Evolutionary conservation across 768 basidiomycete genomes (phyloP).

Genomic region (Rhodotorula sphaerocarpa): DNA sequence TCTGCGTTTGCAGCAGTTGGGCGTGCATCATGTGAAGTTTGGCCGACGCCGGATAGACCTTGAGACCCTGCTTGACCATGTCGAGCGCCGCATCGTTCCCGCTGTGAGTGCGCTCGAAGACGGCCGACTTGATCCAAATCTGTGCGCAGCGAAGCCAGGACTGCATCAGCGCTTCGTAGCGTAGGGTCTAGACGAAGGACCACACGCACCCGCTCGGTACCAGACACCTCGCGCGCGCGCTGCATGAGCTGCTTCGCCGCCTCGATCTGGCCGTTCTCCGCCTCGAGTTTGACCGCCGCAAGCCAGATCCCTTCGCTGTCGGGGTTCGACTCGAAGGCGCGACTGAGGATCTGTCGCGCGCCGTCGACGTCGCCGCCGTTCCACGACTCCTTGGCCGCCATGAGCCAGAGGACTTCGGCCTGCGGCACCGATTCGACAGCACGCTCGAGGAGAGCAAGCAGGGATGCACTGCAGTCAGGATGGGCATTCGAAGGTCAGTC

Average conservation of each 20-base stretch:
- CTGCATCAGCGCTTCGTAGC: slow-evolving; percentile 3
- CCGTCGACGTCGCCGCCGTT: slow-evolving; percentile 74
- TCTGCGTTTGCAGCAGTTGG: slow-evolving; percentile 54
- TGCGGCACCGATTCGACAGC: slow-evolving; percentile 88
- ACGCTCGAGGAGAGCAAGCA: slow-evolving; percentile 69
- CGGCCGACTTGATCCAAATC: slow-evolving; percentile 99
- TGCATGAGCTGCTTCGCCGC: slow-evolving; percentile 79
- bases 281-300: slow-evolving; percentile 92
- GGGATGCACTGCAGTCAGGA: slow-evolving; percentile 62
- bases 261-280: slow-evolving; percentile 82
- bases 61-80: slow-evolving; percentile 64
- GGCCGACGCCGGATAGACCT: slow-evolving; percentile 76
- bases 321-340: slow-evolving; percentile 86
- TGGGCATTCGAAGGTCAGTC: not conserved
- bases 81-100: slow-evolving; percentile 63
- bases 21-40: slow-evolving; percentile 98
- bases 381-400: slow-evolving; percentile 98
- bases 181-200: not conserved
- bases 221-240: slow-evolving; percentile 80
- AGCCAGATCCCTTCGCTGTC: slow-evolving; percentile 98
- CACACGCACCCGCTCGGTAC: slow-evolving; percentile 69
- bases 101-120: slow-evolving; percentile 85
- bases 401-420: slow-evolving; percentile 93
- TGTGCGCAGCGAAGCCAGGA: slow-evolving; percentile 41
- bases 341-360: slow-evolving; percentile 79